Evolutionary conservation across 1,284 basidiomycete species (phyloP), one percentile per base, ranked within the genome.

Genomic region (Sanguinoderma infundibulare): DNA sequence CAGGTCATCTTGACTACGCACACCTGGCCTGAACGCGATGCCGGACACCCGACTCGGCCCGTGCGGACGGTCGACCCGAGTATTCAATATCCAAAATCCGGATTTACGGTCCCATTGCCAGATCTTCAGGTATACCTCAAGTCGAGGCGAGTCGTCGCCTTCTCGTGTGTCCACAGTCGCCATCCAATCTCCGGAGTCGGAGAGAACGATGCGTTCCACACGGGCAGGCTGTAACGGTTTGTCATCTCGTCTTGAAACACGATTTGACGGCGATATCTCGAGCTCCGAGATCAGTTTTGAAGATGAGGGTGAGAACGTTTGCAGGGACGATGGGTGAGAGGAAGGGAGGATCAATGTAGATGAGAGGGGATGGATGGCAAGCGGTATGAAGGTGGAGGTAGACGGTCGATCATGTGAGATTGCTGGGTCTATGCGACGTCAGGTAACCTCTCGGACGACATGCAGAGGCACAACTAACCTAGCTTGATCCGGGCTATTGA

Each of bases 311-410:
- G 95, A 91, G 77, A 94, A 96, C 46, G 94, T 89, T 78, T 99
- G 98, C 46, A 99, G 79, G 14, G 95, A 95, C 5, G 96, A 97
- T 0, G 96, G 92, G 73, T 99, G 96, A 0, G 96, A 97, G 0
- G 97, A 95, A 0, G 95, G 92, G 17, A 99, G 83, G 60, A 98
- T 85, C 57, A 98, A 77, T 1, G 91, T 87, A n/a, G 87, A 86
- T 8, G 92, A 87, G 10, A 78, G 76, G 5, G 82, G 76, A 72
- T 97, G 93, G 53, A 92, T 78, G 7, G 91, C 89, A 44, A 97
- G 81, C 6, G 91, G 91, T 24, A 82, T 73, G 20, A 78, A 67
- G 5, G 73, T 74, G n/a, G 80, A 78, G 17, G 79, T 72, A 2
- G 81, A 80, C 2, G 80, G 74, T 44, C 71, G 63, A 63, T 75